Base-by-base conservation (phyloP, 1,284 basidiomycete species). In the Kwoniella shivajii region DNA sequence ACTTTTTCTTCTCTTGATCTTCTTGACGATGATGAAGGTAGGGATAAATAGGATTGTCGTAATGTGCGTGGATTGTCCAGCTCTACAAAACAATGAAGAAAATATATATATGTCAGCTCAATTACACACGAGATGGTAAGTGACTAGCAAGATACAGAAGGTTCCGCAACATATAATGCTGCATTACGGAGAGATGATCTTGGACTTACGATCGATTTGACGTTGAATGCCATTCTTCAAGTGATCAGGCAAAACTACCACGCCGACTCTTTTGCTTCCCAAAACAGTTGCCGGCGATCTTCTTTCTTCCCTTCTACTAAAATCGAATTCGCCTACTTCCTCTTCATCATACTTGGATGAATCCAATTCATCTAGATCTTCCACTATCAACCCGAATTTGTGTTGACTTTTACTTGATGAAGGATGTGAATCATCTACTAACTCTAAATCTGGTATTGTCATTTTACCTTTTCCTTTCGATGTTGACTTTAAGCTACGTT, bases 241-340 rank as follows among this genome's bases (percentile, higher is more conserved):
- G 72, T 90, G 85, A 10, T 82, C 72, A 1, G 90, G 87, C 10
- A 94, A 69, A 9, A 86, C 78, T 11, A 90, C 83, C 53, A 85
- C 78, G 7, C 89, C 88, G 49, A 90, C 82, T 29, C 81, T 76
- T 60, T 85, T 83, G 63, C 87, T 88, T 16, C 90, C 91, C 73
- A 90, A 88, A 13, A 81, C 76, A 20, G 90, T 88, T 27, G 90
- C 90, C 48, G 90, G 89, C 22, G 89, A 90, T 68, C 88, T 88
- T 55, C 88, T 78, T 42, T 83, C 79, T 50, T 81, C 80, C 51
- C 77, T 74, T 24, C 63, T 72, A 13, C 64, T 68, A 31, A 77
- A 74, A 18, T 76, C 71, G 31, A 59, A 42, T 43, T 59, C 58
- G 26, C 55, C 50, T 37, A 39, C 46, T 6, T 14, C 51, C 30